Conservation (phyloP, 768 basidiomycete species). For the Sarcodon aspratus region DNA sequence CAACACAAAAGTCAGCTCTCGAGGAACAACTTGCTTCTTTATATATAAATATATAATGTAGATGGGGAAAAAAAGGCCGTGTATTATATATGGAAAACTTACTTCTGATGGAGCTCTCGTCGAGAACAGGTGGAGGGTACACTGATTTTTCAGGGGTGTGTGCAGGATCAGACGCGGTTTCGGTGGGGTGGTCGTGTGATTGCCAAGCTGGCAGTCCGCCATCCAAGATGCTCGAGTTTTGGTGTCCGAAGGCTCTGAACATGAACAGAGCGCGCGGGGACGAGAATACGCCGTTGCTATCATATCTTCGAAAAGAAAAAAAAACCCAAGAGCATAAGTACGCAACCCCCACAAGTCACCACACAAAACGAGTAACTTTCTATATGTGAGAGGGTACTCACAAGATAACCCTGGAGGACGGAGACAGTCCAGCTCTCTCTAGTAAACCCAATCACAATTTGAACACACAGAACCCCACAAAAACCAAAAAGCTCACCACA, state of each 20-base stretch:
- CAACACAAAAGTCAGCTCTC: neutral
- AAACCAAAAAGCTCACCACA: slow-evolving; percentile 46
- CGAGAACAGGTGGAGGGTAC: slow-evolving; percentile 46
- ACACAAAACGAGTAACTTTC: neutral
- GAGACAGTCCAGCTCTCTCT: too few species aligned
- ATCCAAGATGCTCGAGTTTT: slow-evolving; percentile 76
- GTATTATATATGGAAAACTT: slow-evolving; percentile 8
- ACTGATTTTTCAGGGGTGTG: slow-evolving; percentile 12
- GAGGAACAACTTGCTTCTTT: too few species aligned
- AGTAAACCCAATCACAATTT: neutral
- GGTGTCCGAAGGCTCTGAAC: slow-evolving; percentile 87
- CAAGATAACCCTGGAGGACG: too few species aligned
- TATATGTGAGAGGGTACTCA: too few species aligned
- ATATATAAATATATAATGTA: slow-evolving; percentile 2
- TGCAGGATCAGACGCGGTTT: slow-evolving; percentile 17
- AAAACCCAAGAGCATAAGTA: neutral
- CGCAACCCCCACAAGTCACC: neutral
- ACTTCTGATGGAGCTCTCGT: slow-evolving; percentile 44
- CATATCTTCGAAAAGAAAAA: slow-evolving; percentile 52
- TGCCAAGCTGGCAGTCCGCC: slow-evolving; percentile 88
- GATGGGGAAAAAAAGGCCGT: slow-evolving; percentile 2
- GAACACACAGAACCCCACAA: too few species aligned
- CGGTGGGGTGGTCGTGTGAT: slow-evolving; percentile 48
- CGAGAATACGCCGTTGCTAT: slow-evolving; percentile 84
- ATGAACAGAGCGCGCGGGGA: slow-evolving; percentile 90